phyloP scores from a whole-genome alignment of 371 early-diverging fungal species.

The Mortierella sp. region DNA sequence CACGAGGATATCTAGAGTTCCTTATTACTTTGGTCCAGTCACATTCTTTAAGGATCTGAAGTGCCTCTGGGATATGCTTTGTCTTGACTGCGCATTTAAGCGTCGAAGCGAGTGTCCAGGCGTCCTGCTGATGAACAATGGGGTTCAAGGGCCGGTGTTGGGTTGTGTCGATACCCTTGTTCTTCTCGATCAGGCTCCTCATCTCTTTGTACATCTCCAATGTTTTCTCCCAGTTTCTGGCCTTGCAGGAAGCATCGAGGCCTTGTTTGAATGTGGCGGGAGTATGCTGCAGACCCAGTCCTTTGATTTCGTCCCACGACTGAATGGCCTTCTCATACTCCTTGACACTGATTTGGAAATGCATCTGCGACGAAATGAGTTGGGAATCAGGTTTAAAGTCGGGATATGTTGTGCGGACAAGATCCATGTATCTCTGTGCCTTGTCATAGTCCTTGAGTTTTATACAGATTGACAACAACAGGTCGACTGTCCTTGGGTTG shows the following conservation, averaged over 20 bases:
- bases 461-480: slow-evolving; percentile 30
- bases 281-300: slow-evolving; percentile 20
- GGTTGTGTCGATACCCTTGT: slow-evolving; percentile 4
- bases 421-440: slow-evolving; percentile 25
- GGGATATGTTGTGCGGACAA: slow-evolving; percentile 26
- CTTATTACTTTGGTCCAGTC: slow-evolving; percentile 29
- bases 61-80: slow-evolving; percentile 28
- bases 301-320: slow-evolving; percentile 37
- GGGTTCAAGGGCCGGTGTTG: slow-evolving; percentile 17
- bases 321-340: slow-evolving; percentile 34
- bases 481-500: slow-evolving; percentile 41
- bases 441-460: slow-evolving; percentile 33
- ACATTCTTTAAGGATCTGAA: slow-evolving; percentile 25
- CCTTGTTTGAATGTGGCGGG: slow-evolving; percentile 45
- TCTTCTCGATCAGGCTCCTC: slow-evolving; percentile 15
- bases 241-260: slow-evolving; percentile 28
- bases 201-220: slow-evolving; percentile 36
- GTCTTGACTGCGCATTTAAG: slow-evolving; percentile 46
- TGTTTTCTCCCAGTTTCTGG: slow-evolving; percentile 41
- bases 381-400: slow-evolving; percentile 41
- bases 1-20: slow-evolving; percentile 29
- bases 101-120: slow-evolving; percentile 37
- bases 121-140: slow-evolving; percentile 26
- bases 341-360: slow-evolving; percentile 31
- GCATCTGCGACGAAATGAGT: slow-evolving; percentile 34